phyloP scores from a whole-genome alignment of 257 asterid species.

The Solanum medicagineum region DNA sequence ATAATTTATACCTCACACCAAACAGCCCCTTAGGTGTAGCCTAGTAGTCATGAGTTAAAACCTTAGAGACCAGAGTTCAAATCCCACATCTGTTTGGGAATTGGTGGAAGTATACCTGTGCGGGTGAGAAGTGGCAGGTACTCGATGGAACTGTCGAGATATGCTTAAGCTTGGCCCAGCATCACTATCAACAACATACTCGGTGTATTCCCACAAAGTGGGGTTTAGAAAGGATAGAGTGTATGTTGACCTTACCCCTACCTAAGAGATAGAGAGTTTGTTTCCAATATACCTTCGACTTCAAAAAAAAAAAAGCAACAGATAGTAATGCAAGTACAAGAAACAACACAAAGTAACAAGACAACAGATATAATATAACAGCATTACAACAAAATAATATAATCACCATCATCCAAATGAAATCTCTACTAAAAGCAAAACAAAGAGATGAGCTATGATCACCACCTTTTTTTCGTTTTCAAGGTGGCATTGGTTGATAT shows the following conservation, averaged over 20 bases:
- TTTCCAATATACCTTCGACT: not conserved
- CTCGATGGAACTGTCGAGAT: not conserved
- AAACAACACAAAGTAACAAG: too few relatives aligned
- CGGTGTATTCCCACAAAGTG: not conserved
- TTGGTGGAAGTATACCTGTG: not conserved
- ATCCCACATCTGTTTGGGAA: not conserved
- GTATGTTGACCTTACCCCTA: not conserved
- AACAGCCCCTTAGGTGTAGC: not conserved
- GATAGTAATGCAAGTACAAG: too few relatives aligned
- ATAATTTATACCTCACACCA: too few relatives aligned
- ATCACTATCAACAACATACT: not conserved
- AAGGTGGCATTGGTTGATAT: not conserved
- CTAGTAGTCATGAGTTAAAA: not conserved
- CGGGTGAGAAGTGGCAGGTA: not conserved
- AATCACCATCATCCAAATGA: not conserved
- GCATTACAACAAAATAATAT: too few relatives aligned
- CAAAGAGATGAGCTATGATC: not conserved
- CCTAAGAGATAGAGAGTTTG: not conserved
- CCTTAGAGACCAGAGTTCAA: not conserved
- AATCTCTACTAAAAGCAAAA: not conserved
- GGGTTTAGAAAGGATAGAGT: not conserved
- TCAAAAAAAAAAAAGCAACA: not conserved
- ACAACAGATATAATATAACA: too few relatives aligned
- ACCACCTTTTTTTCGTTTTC: not conserved
- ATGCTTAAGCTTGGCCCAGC: accelerated